Percentiles rank a stretch among this genome's conserved stretches.
These are phyloP conservation scores for Termitomyces sp. DNA, from an alignment of 1,284 basidiomycete species.

Conservation along the genomic window DNA sequence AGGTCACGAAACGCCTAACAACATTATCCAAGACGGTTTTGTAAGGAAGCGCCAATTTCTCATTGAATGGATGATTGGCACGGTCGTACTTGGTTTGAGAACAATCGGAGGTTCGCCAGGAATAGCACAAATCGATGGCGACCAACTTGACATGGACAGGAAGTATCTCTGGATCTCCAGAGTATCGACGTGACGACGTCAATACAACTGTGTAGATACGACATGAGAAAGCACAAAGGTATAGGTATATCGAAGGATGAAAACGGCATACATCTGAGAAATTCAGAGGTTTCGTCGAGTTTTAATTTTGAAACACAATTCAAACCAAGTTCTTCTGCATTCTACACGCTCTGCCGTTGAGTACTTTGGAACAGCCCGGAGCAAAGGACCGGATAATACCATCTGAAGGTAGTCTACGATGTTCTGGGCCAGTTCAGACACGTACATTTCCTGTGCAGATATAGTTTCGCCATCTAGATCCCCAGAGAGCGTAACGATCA, in stretches of 20 bases:
- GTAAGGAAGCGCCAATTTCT: slow-evolving; percentile 45
- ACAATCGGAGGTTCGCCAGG: slow-evolving; percentile 35
- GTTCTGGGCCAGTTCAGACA: slow-evolving; percentile 47
- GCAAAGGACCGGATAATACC: slow-evolving; percentile 28
- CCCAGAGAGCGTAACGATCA: slow-evolving; percentile 51
- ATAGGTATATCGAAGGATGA: slow-evolving; percentile 1
- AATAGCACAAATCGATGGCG: slow-evolving; percentile 49
- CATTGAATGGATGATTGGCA: slow-evolving; percentile 41
- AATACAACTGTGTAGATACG: slow-evolving; percentile 36
- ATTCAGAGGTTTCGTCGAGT: slow-evolving; percentile 38
- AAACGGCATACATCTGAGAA: slow-evolving; percentile 34
- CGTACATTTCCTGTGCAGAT: slow-evolving; percentile 32
- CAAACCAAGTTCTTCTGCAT: slow-evolving; percentile 50
- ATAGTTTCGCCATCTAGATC: slow-evolving; percentile 39
- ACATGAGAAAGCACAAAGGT: slow-evolving; percentile 1
- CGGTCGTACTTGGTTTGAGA: slow-evolving; percentile 3
- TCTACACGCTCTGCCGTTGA: slow-evolving; percentile 32
- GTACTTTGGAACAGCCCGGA: neutral
- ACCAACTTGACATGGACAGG: slow-evolving; percentile 35
- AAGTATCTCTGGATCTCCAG: slow-evolving; percentile 23
- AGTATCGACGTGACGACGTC: slow-evolving; percentile 36
- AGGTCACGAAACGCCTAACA: slow-evolving; percentile 46
- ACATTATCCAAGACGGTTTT: slow-evolving; percentile 46
- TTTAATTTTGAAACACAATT: slow-evolving; percentile 47
- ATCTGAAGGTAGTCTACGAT: slow-evolving; percentile 44